Conservation (phyloP, 2,329 filamentous ascomycete species). For the Hypomyces perniciosus region DNA sequence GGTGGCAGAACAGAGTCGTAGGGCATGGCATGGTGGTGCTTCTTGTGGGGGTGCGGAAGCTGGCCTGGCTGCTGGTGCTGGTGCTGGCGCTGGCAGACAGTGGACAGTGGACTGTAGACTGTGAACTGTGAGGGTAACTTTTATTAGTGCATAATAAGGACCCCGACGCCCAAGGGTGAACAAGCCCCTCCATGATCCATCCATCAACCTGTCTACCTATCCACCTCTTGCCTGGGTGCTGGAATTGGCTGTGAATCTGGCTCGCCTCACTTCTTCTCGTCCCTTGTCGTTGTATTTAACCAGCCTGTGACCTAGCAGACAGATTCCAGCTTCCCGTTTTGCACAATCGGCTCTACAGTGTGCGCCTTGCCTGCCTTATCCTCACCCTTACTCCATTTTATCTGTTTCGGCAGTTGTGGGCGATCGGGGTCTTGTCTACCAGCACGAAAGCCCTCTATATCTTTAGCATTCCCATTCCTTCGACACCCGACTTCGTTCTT, state of each 20-base stretch:
- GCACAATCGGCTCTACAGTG: not conserved
- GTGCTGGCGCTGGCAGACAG: not conserved
- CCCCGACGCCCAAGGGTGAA: not conserved
- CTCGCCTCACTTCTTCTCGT: not conserved
- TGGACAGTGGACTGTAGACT: not conserved
- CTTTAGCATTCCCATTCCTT: not conserved
- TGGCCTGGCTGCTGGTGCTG: not conserved
- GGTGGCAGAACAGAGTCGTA: not conserved
- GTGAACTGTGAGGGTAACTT: not conserved
- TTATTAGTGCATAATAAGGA: constrained; percentile 1
- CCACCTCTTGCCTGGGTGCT: not conserved
- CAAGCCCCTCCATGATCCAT: constrained; percentile 10
- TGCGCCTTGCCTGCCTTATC: constrained; percentile 1
- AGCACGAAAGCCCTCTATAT: not conserved
- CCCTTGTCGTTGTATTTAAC: not conserved
- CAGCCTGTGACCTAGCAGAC: not conserved
- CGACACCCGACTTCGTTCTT: not conserved
- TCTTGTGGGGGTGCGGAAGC: not conserved
- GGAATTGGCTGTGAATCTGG: not conserved
- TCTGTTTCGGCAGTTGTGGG: constrained; percentile 11
- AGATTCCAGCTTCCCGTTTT: not conserved
- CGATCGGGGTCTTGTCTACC: constrained; percentile 7
- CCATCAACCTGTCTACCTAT: not conserved
- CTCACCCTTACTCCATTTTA: not conserved
- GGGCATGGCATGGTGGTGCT: not conserved